A percentile compares a stretch with the other conserved stretches of the same genome.
Evolutionary conservation across 805 yeast species (phyloP).

Genomic region (Starmerella vitae): DNA sequence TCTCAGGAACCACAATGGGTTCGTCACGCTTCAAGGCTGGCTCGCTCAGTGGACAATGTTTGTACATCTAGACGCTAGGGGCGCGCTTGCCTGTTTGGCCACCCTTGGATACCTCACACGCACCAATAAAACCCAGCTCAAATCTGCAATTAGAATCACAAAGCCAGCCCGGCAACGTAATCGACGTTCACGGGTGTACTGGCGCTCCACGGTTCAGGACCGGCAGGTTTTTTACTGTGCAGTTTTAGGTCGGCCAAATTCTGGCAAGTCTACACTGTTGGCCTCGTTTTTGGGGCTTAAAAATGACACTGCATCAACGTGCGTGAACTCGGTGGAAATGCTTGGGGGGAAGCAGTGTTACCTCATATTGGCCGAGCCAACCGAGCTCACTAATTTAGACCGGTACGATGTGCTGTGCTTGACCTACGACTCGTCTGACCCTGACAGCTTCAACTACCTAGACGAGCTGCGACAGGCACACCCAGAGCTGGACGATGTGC

Average conservation of each 20-base stretch:
- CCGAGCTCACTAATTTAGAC: slow-evolving; percentile 67
- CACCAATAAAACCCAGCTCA: slow-evolving; percentile 24
- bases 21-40: slow-evolving; percentile 95
- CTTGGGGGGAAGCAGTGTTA: slow-evolving; percentile 94
- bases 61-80: slow-evolving; percentile 68
- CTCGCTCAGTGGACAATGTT: slow-evolving; percentile 98
- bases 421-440: slow-evolving; percentile 89
- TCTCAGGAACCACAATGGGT: slow-evolving; percentile 79
- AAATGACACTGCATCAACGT: slow-evolving; percentile 40
- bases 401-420: slow-evolving; percentile 86
- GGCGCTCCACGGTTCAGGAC: slow-evolving; percentile 54
- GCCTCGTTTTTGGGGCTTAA: slow-evolving; percentile 52
- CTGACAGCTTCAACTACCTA: slow-evolving; percentile 78
- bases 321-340: slow-evolving; percentile 83
- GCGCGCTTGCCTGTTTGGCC: slow-evolving; percentile 78
- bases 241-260: slow-evolving; percentile 67
- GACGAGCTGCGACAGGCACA: slow-evolving; percentile 54
- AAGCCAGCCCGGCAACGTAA: slow-evolving; percentile 61
- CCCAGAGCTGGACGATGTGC: slow-evolving; percentile 49
- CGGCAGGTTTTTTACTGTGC: slow-evolving; percentile 87
- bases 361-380: slow-evolving; percentile 77
- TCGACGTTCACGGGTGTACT: slow-evolving; percentile 49
- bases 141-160: slow-evolving; percentile 59
- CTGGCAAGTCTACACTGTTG: slow-evolving; percentile 77
- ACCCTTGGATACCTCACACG: slow-evolving; percentile 67